Conservation (phyloP, 179 eudicot species). For the Beta macrorhiza region DNA sequence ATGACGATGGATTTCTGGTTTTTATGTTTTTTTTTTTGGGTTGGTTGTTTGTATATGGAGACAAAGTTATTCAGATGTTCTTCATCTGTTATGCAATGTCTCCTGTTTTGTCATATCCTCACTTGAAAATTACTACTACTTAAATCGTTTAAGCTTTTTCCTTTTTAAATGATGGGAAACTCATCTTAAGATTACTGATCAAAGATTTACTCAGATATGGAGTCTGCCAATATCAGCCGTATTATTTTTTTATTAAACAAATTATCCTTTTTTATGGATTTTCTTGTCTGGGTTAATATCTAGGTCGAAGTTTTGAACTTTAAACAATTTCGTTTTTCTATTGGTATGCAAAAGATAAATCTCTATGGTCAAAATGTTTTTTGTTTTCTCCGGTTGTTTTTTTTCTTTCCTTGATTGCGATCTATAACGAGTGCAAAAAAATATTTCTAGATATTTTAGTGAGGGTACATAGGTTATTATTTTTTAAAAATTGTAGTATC, state of each 20-base stretch:
- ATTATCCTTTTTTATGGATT: not conserved
- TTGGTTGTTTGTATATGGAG: slow-evolving; percentile 21
- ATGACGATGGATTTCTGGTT: slow-evolving; percentile 14
- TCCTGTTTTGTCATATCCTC: slow-evolving; percentile 3
- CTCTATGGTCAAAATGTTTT: too few species aligned
- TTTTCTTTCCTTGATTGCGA: too few species aligned
- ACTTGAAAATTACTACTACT: not conserved
- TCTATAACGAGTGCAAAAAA: too few species aligned
- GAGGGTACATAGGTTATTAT: too few species aligned
- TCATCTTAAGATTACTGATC: not conserved
- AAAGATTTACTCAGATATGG: slow-evolving; percentile 7
- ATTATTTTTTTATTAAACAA: not conserved
- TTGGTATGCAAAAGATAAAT: too few species aligned
- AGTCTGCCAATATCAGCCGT: not conserved
- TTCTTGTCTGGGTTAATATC: slow-evolving; percentile 15
- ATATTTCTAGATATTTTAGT: too few species aligned
- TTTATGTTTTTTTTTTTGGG: not conserved
- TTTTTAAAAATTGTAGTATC: too few species aligned
- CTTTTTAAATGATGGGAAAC: not conserved
- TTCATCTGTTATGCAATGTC: slow-evolving; percentile 25
- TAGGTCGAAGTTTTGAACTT: not conserved
- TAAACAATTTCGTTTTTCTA: not conserved
- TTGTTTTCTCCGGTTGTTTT: too few species aligned
- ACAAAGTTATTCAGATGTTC: slow-evolving; percentile 25
- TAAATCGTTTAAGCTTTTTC: not conserved